Percentiles rank a stretch among this genome's conserved stretches.
Conservation (phyloP, 2,329 filamentous ascomycete species). For the Ophiostoma quercus region DNA sequence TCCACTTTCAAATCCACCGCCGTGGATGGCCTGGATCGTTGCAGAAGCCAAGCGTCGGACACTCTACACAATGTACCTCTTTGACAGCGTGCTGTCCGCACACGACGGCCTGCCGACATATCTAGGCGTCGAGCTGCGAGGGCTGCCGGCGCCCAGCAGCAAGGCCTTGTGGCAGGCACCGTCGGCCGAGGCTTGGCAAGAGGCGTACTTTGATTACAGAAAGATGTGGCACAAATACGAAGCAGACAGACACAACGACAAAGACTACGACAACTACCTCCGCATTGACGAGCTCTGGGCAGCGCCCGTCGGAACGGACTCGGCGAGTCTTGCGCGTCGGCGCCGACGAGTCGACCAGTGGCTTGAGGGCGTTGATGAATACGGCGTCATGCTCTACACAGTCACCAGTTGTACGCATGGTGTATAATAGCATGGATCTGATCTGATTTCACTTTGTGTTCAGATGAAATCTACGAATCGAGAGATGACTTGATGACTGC, state of each 20-base stretch:
- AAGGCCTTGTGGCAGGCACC: neutral
- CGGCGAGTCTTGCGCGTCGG: slow-evolving; percentile 29
- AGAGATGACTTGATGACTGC: neutral
- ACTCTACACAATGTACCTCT: slow-evolving; percentile 49
- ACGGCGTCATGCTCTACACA: slow-evolving; percentile 49
- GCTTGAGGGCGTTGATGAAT: slow-evolving; percentile 49
- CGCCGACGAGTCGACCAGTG: slow-evolving; percentile 42
- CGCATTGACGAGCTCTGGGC: slow-evolving; percentile 50
- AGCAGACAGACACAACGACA: neutral
- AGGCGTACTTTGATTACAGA: neutral
- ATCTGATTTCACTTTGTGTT: no score
- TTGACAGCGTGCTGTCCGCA: slow-evolving; percentile 46
- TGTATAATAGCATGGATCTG: no score
- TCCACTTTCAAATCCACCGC: slow-evolving; percentile 32
- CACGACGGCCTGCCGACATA: slow-evolving; percentile 43
- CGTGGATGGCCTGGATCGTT: slow-evolving; percentile 51
- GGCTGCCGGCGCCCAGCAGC: neutral
- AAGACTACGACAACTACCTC: neutral
- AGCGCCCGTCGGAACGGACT: slow-evolving; percentile 33
- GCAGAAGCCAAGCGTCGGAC: slow-evolving; percentile 49
- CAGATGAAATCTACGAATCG: no score
- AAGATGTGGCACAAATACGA: neutral
- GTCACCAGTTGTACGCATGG: slow-evolving; percentile 43
- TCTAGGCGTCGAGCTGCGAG: slow-evolving; percentile 29
- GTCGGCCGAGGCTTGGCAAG: neutral